Conservation (phyloP, 2,329 filamentous ascomycete species). For the Westerdykella sp. region DNA sequence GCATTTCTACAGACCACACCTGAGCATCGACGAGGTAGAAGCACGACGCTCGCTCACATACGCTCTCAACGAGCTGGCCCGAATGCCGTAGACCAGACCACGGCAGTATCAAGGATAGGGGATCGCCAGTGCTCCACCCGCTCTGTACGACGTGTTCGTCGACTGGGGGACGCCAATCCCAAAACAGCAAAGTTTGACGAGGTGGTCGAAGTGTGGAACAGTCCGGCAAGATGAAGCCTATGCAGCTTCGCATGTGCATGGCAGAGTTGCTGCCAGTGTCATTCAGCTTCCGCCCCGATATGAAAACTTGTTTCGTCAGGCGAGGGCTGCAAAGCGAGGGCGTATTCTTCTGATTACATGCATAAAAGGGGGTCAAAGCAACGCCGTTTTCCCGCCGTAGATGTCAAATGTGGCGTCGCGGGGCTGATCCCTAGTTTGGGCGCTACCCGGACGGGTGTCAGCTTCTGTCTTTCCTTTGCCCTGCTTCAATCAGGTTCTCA, state of each 20-base stretch:
- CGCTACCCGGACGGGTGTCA: neutral
- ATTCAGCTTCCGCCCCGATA: too few species aligned
- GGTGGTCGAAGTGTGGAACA: neutral
- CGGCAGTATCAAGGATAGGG: neutral
- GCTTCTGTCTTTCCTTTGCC: neutral
- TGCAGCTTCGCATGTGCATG: too few species aligned
- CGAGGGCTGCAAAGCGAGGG: too few species aligned
- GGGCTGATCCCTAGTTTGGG: neutral
- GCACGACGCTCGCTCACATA: conserved; percentile 38
- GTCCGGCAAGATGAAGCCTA: neutral
- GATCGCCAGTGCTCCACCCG: neutral
- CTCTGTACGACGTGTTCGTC: too few species aligned
- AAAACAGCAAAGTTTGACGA: neutral
- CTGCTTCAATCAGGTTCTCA: neutral
- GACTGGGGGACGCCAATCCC: neutral
- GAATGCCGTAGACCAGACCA: conserved; percentile 9
- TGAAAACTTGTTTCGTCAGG: too few species aligned
- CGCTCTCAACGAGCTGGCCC: conserved; percentile 35
- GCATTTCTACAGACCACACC: conserved; percentile 41
- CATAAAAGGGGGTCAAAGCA: too few species aligned
- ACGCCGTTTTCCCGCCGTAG: too few species aligned
- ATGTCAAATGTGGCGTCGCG: too few species aligned
- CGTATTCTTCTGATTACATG: too few species aligned
- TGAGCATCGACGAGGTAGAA: conserved; percentile 38
- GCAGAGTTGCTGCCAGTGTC: too few species aligned